Percentiles rank a stretch among this genome's conserved stretches.
These are phyloP conservation scores for Linum lewisii DNA, from an alignment of 345 rosid species.

Conservation along the genomic window DNA sequence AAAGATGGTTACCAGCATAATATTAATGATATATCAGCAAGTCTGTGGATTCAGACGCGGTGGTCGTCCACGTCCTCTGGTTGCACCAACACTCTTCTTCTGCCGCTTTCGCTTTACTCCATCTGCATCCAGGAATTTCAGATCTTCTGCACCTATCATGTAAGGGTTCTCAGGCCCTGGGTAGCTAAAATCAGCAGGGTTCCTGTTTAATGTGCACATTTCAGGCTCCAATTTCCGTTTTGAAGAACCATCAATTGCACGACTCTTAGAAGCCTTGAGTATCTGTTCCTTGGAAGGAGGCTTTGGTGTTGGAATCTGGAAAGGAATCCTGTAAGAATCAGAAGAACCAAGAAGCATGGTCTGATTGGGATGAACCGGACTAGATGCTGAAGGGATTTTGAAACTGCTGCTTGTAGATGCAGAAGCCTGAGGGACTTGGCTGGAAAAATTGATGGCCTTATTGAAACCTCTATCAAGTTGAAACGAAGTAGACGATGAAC, in stretches of 20 bases:
- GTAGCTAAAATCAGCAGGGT: conserved; percentile 85
- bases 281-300: conserved; percentile 28
- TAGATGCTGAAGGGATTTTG: conserved; percentile 29
- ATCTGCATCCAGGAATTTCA: conserved; percentile 25
- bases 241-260: conserved; percentile 19
- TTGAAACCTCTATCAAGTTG: conserved; percentile 33
- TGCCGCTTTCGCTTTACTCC: conserved; percentile 31
- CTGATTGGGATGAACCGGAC: conserved; percentile 34
- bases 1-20: not conserved
- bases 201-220: conserved; percentile 54
- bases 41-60: conserved; percentile 10
- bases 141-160: conserved; percentile 53
- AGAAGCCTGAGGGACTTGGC: conserved; percentile 42
- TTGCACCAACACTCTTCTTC: conserved; percentile 35
- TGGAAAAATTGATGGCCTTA: conserved; percentile 20
- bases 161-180: conserved; percentile 57
- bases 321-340: conserved; percentile 36
- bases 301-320: conserved; percentile 22
- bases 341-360: conserved; percentile 32
- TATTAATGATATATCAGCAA: not conserved
- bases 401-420: conserved; percentile 41
- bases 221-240: conserved; percentile 29
- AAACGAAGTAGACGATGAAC: conserved; percentile 47
- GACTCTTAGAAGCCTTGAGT: conserved; percentile 20
- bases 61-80: conserved; percentile 14